Conservation (phyloP, 2,329 filamentous ascomycete species). For the Alternaria infectoria region DNA sequence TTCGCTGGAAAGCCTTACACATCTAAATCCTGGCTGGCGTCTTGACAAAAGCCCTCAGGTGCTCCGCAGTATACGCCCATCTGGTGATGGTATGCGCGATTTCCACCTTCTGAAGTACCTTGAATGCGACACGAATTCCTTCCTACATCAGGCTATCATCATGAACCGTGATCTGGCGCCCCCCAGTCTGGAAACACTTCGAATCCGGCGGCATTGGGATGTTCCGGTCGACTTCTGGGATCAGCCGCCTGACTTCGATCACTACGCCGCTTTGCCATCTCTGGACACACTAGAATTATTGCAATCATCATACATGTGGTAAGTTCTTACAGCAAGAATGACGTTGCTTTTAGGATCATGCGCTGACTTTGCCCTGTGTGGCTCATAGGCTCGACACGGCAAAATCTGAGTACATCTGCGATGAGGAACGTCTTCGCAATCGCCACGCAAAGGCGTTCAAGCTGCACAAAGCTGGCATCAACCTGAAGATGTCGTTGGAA, state of each 20-base stretch:
- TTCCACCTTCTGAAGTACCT: conserved; percentile 38
- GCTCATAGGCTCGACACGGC: conserved; percentile 6
- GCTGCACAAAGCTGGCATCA: conserved; percentile 34
- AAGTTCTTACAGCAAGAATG: neutral
- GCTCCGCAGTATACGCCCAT: conserved; percentile 18
- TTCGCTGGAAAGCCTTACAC: conserved; percentile 38
- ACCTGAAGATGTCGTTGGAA: conserved; percentile 35
- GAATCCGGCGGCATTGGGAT: conserved; percentile 31
- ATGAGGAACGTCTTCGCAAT: conserved; percentile 27
- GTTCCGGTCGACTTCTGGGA: conserved; percentile 36
- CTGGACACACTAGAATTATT: conserved; percentile 37
- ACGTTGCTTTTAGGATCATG: neutral
- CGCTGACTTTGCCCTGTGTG: neutral
- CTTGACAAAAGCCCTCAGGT: conserved; percentile 16
- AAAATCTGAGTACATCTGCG: conserved; percentile 30
- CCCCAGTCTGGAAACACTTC: conserved; percentile 36
- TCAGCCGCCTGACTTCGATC: conserved; percentile 28
- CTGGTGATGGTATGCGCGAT: conserved; percentile 39
- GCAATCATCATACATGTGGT: conserved; percentile 25
- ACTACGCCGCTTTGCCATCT: conserved; percentile 33
- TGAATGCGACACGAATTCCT: conserved; percentile 40
- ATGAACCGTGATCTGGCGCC: conserved; percentile 36
- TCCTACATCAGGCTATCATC: conserved; percentile 36
- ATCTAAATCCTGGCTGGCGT: conserved; percentile 35
- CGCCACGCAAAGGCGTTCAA: conserved; percentile 37